Evolutionary conservation across 2,329 filamentous ascomycete species (phyloP).

Genomic region (Ambrosiella xylebori): DNA sequence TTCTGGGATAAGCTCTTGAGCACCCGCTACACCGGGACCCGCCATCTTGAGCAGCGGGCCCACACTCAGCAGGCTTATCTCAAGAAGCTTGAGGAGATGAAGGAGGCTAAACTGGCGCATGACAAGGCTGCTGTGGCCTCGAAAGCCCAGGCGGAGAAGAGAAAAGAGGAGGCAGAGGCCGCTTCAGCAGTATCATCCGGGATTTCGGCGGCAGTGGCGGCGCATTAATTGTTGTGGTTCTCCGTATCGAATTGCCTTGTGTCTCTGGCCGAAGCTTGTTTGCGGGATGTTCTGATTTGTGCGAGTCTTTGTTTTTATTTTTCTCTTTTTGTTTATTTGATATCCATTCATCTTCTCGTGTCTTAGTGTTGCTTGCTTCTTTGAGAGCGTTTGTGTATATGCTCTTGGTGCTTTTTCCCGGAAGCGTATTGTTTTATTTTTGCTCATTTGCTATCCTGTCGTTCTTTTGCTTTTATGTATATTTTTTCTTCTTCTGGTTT

Average conservation of each 20-base stretch:
- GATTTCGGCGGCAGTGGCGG: neutral
- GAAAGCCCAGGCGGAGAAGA: neutral
- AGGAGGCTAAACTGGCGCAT: conserved; percentile 1
- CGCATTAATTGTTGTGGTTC: neutral
- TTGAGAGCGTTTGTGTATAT: conserved; percentile 1
- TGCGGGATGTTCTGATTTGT: conserved; percentile 6
- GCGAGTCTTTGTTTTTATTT: neutral
- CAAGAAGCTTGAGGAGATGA: conserved; percentile 1
- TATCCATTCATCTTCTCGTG: conserved; percentile 3
- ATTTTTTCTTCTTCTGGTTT: neutral
- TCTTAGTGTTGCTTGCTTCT: neutral
- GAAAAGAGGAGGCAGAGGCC: conserved; percentile 1
- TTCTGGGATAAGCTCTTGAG: conserved; percentile 78
- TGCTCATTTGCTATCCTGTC: conserved; percentile 1
- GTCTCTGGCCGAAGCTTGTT: neutral
- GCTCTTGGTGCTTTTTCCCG: neutral
- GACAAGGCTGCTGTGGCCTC: neutral
- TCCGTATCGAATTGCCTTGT: neutral
- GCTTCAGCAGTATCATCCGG: neutral
- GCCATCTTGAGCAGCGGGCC: conserved; percentile 18
- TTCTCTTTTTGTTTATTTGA: neutral
- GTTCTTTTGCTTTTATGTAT: conserved; percentile 1
- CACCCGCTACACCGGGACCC: conserved; percentile 64
- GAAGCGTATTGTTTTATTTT: neutral
- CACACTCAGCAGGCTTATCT: conserved; percentile 3